phyloP scores from a whole-genome alignment of 2,329 filamentous ascomycete species.

The Fusarium globosum region DNA sequence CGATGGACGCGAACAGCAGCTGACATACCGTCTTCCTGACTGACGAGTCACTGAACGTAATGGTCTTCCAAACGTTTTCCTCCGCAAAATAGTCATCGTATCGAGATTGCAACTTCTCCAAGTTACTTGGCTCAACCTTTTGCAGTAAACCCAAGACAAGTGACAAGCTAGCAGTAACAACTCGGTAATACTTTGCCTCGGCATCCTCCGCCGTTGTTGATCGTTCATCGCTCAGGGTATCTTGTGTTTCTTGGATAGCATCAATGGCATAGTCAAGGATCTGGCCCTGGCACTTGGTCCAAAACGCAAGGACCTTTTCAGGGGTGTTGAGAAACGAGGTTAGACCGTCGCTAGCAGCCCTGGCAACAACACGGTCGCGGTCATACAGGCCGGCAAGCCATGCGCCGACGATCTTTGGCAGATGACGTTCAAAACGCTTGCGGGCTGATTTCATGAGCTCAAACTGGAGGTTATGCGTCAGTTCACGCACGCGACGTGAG shows the following conservation, averaged over 20 bases:
- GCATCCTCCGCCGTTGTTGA: slow-evolving; percentile 87
- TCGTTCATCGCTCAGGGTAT: slow-evolving; percentile 89
- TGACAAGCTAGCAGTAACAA: slow-evolving; percentile 67
- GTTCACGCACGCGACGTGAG: slow-evolving; percentile 85
- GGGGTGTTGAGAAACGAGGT: slow-evolving; percentile 79
- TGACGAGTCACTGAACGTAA: slow-evolving; percentile 69
- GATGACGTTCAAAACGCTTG: slow-evolving; percentile 83
- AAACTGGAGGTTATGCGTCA: slow-evolving; percentile 80
- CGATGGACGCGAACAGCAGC: slow-evolving; percentile 61
- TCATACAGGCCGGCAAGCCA: slow-evolving; percentile 94
- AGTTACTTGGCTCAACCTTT: slow-evolving; percentile 61
- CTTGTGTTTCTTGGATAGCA: slow-evolving; percentile 81
- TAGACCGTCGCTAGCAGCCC: slow-evolving; percentile 82
- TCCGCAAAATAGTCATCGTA: slow-evolving; percentile 76
- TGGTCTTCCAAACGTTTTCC: slow-evolving; percentile 73
- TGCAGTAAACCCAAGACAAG: slow-evolving; percentile 65
- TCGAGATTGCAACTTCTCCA: slow-evolving; percentile 67
- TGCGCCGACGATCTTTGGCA: slow-evolving; percentile 82
- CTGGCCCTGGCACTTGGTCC: slow-evolving; percentile 81
- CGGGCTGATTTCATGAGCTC: slow-evolving; percentile 71
- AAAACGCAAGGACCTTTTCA: slow-evolving; percentile 81
- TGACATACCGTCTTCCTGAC: slow-evolving; percentile 65
- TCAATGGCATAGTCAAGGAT: slow-evolving; percentile 86
- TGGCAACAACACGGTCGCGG: slow-evolving; percentile 79
- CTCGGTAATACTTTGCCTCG: slow-evolving; percentile 84